These are phyloP conservation scores for Claviceps sp. DNA, from an alignment of 2,329 filamentous ascomycete genomes.

Conservation along the genomic window DNA sequence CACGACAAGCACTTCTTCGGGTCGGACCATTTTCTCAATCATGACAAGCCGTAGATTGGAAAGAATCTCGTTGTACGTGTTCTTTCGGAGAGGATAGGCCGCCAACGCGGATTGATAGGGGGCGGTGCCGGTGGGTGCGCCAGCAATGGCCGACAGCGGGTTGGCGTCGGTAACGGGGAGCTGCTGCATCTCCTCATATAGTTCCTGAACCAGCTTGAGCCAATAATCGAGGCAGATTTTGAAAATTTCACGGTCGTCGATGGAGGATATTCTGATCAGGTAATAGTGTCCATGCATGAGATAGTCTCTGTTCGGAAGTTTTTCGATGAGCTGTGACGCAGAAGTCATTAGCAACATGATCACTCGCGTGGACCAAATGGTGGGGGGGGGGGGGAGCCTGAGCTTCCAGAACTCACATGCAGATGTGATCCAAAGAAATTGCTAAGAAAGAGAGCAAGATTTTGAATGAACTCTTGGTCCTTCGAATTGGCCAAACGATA, in stretches of 20 bases:
- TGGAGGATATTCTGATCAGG: slow-evolving; percentile 94
- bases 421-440: slow-evolving; percentile 95
- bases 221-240: slow-evolving; percentile 99
- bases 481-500: slow-evolving; percentile 83
- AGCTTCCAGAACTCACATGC: slow-evolving; percentile 37
- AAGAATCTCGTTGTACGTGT: slow-evolving; percentile 91
- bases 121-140: slow-evolving; percentile 65
- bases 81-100: slow-evolving; percentile 88
- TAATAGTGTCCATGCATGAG: slow-evolving; percentile 96
- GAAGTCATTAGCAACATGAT: not conserved
- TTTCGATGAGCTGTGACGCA: slow-evolving; percentile 64
- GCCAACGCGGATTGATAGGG: slow-evolving; percentile 73
- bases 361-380: not conserved
- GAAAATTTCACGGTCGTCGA: slow-evolving; percentile 97
- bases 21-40: slow-evolving; percentile 99
- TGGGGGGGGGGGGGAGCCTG: not conserved
- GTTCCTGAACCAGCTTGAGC: slow-evolving; percentile 94
- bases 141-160: slow-evolving; percentile 67
- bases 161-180: slow-evolving; percentile 89
- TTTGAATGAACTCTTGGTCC: slow-evolving; percentile 97
- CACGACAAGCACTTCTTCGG: slow-evolving; percentile 96
- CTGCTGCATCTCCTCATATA: slow-evolving; percentile 98
- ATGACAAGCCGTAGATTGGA: slow-evolving; percentile 93
- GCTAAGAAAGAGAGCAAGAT: slow-evolving; percentile 86
- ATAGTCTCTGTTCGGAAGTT: slow-evolving; percentile 87